Percentiles rank a stretch among this genome's conserved stretches.
phyloP scores from a whole-genome alignment of 768 basidiomycete species.

The Cubamyces lactineus region DNA sequence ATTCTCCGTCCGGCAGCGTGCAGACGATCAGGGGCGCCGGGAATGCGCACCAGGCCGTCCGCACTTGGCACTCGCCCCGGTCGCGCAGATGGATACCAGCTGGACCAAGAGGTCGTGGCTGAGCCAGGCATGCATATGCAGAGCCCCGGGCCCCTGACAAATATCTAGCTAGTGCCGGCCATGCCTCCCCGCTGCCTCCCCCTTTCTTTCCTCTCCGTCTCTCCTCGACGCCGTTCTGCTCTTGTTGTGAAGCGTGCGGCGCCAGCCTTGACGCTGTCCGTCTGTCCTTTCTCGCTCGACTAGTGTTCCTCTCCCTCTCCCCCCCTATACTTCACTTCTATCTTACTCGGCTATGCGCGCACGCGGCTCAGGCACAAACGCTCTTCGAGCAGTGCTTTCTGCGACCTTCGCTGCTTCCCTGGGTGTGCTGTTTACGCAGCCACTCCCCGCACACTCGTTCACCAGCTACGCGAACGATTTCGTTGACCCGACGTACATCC shows the following conservation, averaged over 20 bases:
- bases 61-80: neutral
- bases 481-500: conserved; percentile 53
- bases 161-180: conserved; percentile 6
- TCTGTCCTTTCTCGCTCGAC: neutral
- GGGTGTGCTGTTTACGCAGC: conserved; percentile 11
- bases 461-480: conserved; percentile 59
- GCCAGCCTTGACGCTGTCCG: neutral
- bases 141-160: conserved; percentile 1
- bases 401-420: conserved; percentile 11
- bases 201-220: neutral
- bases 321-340: too few relatives aligned
- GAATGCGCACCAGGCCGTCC: neutral
- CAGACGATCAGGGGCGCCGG: conserved; percentile 10
- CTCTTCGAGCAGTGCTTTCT: conserved; percentile 3
- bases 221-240: neutral
- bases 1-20: neutral
- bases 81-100: too few relatives aligned
- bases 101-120: too few relatives aligned
- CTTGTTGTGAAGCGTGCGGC: neutral
- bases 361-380: neutral
- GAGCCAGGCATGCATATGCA: neutral
- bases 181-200: conserved; percentile 1
- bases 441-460: conserved; percentile 31
- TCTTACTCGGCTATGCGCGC: conserved; percentile 3
- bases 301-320: neutral